A percentile compares a stretch with the other conserved stretches of the same genome.
phyloP scores from a whole-genome alignment of 2,329 filamentous ascomycete species.

The Sclerotiophoma versabilis region DNA sequence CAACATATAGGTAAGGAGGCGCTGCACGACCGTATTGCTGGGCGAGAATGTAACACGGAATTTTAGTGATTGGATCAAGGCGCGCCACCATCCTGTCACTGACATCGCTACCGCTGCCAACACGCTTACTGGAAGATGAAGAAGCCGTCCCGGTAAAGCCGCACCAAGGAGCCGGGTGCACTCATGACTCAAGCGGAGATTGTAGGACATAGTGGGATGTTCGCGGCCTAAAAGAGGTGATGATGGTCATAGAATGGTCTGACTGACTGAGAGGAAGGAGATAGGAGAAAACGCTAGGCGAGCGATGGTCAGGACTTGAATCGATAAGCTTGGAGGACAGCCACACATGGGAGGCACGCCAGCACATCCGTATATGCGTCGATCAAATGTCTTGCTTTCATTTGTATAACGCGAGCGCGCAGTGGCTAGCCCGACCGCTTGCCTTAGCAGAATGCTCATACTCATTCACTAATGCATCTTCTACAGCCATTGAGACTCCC shows the following conservation, averaged over 20 bases:
- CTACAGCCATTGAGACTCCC: conserved; percentile 1
- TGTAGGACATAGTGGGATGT: background rate
- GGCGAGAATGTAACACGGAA: conserved; percentile 4
- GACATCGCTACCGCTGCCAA: conserved; percentile 7
- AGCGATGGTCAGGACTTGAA: background rate
- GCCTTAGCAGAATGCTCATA: background rate
- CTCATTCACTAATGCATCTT: conserved; percentile 7
- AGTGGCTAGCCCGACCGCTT: background rate
- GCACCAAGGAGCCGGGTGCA: conserved; percentile 12
- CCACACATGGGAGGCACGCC: background rate
- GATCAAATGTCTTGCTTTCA: conserved; percentile 7
- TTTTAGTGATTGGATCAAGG: conserved; percentile 3
- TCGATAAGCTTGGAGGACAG: conserved; percentile 3
- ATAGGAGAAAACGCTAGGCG: background rate
- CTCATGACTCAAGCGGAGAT: background rate
- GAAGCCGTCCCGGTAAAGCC: conserved; percentile 3
- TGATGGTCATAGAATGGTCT: background rate
- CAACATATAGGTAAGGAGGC: conserved; percentile 15
- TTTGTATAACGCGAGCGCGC: conserved; percentile 8
- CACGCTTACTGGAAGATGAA: background rate
- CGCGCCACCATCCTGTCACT: conserved; percentile 5
- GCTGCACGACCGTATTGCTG: conserved; percentile 10
- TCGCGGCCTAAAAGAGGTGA: background rate
- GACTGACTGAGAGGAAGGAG: background rate
- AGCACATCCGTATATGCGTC: background rate